Base-by-base conservation (phyloP, 495 filamentous ascomycete genomes). In the Chaetomium tenue region DNA sequence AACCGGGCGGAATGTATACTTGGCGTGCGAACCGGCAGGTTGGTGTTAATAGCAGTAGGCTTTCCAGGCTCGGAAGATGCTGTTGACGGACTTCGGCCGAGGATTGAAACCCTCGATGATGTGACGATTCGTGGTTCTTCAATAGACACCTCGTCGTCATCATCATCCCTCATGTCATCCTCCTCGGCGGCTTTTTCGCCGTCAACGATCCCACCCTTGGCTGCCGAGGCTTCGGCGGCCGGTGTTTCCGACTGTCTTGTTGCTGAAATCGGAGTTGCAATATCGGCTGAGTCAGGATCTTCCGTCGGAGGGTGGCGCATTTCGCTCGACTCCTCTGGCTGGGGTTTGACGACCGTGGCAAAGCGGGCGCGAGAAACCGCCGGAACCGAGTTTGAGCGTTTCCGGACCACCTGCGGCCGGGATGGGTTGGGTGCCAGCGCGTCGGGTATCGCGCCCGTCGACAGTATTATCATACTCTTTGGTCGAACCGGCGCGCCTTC, bases 401-500 rank as follows among this genome's bases (percentile, higher is more conserved):
- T 81, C 69, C 86, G 77, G 22, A 74, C 67, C 3, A 66, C 63
- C 3, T 67, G 56, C 16, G 67, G 70, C 39, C 67, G 73, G 20
- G 79, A 78, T 11, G 71, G 69, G 5, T 72, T 73, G 8, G 76
- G 78, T 23, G 71, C 78, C 5, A 74, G 70, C 7, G 71, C 67
- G 9, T 66, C 61, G 22, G 46, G 20, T 5, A 55, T 23, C 2
- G 16, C 47, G 7, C 28, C 30, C 3, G 51, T 53, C 16, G 68
- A 61, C 18, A 85, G 79, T 42, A 87, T 72, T 70, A 85, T 81
- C 68, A 88, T 71, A 71, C 89, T 91, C 60, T 84, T 87, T 20
- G 87, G 88, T 18, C 88, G 83, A 55, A 52, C 60, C 26, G 54
- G 48, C 54, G 13, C 54, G 28, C 46, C 53, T 39, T 64, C 59